Percentiles rank a stretch among this genome's conserved stretches.
Conservation (phyloP, 78 protist species). For the Ministeria vibrans region DNA sequence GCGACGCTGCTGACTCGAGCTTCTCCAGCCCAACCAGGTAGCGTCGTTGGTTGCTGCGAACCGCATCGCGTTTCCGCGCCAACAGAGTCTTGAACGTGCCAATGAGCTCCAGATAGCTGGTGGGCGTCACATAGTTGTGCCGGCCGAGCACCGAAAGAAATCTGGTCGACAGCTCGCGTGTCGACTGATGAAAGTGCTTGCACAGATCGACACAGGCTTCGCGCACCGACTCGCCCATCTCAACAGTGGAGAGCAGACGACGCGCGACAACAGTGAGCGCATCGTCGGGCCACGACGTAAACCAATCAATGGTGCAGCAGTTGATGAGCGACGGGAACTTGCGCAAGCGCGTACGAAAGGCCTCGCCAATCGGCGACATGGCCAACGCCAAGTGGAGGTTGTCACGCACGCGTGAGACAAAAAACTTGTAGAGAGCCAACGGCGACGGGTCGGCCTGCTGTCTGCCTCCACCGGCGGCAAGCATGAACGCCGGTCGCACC, state of each 20-base stretch:
- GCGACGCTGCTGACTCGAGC: conserved; percentile 21
- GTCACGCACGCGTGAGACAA: conserved; percentile 34
- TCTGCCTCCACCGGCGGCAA: not conserved
- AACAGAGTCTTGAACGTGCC: conserved; percentile 37
- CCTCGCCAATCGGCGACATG: conserved; percentile 57
- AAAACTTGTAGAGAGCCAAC: not conserved
- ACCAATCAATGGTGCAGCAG: conserved; percentile 81
- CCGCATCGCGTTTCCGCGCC: conserved; percentile 4
- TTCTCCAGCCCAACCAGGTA: not conserved
- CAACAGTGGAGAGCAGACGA: not conserved
- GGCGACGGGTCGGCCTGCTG: not conserved
- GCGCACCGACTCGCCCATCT: conserved; percentile 57
- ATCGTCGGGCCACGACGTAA: conserved; percentile 61
- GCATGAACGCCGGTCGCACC: conserved; percentile 33
- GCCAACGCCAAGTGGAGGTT: conserved; percentile 57
- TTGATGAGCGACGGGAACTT: conserved; percentile 82
- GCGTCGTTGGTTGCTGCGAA: conserved; percentile 22
- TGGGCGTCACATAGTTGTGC: conserved; percentile 65
- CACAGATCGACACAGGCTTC: conserved; percentile 28
- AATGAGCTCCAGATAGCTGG: conserved; percentile 64
- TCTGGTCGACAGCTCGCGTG: not conserved
- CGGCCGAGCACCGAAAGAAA: conserved; percentile 37
- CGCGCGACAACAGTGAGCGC: conserved; percentile 24
- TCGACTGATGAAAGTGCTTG: not conserved
- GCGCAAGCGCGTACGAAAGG: conserved; percentile 58